Conservation (phyloP, 2,329 filamentous ascomycete genomes). For the Diaporthe vexans region DNA sequence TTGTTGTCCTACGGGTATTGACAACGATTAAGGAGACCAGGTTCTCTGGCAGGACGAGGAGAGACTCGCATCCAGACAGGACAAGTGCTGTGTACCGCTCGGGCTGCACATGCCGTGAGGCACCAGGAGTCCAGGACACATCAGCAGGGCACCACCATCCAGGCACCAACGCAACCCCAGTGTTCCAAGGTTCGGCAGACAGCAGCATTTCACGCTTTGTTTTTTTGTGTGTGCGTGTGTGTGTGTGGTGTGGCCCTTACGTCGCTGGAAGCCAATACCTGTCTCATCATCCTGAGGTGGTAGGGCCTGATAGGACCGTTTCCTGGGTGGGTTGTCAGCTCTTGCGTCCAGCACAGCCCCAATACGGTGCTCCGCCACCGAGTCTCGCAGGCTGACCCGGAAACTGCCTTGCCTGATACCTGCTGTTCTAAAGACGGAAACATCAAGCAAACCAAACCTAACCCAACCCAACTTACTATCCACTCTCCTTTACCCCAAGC, state of each 20-base stretch:
- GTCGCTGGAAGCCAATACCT: slow-evolving; percentile 35
- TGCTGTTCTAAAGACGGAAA: slow-evolving; percentile 44
- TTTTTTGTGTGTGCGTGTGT: not conserved
- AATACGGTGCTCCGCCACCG: slow-evolving; percentile 42
- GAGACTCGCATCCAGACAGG: not conserved
- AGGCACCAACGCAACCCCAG: slow-evolving; percentile 35
- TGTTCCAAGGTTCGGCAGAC: slow-evolving; percentile 17
- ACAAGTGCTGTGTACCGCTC: slow-evolving; percentile 10
- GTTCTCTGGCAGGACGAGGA: slow-evolving; percentile 21
- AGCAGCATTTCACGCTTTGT: slow-evolving; percentile 32
- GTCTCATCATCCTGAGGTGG: slow-evolving; percentile 40
- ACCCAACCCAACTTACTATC: slow-evolving; percentile 2
- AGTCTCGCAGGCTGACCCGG: slow-evolving; percentile 42
- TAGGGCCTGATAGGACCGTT: slow-evolving; percentile 41
- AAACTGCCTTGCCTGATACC: slow-evolving; percentile 43
- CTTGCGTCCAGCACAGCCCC: slow-evolving; percentile 41
- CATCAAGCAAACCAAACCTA: slow-evolving; percentile 28
- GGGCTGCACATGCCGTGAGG: slow-evolving; percentile 17
- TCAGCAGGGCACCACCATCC: slow-evolving; percentile 35
- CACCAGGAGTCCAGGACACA: slow-evolving; percentile 11
- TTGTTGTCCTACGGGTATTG: not conserved
- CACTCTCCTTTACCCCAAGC: slow-evolving; percentile 22
- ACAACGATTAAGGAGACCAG: not conserved
- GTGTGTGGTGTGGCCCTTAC: slow-evolving; percentile 18
- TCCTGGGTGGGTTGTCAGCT: slow-evolving; percentile 42